Evolutionary conservation across 2,329 filamentous ascomycete species (phyloP), one percentile per base, ranked within the genome.

Genomic region (Fusarium sp.): DNA sequence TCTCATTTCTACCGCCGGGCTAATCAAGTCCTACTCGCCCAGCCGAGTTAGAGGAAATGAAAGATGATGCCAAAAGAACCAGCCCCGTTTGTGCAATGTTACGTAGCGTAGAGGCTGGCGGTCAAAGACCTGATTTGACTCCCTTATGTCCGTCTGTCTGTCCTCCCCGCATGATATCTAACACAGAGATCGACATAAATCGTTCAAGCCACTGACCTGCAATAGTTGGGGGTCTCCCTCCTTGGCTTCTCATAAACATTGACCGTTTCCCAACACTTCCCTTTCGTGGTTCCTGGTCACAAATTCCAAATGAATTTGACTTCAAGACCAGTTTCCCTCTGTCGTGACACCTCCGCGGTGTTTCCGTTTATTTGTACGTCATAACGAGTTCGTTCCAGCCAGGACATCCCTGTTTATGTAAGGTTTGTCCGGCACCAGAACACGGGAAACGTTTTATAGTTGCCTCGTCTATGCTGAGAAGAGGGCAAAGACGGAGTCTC

Each of bases 361-460:
- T 64, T 62, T 14, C 61, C 59, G 59, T 24, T 33, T 63, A 31
- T 44, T 65, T 65, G 17, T 65, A 65, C 62, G 62, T 65, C 62
- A 65, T 65, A 60, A 36, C 19, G 38, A 39, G 31, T 47, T 43
- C 19, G 34, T 19, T 31, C n/a, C 61, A 59, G 40, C 62, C 40
- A 60, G 53, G 61, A 54, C 54, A 65, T 54, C 62, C 62, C 46
- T 65, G 61, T 60, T 44, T 19, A 50, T 28, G 24, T 56, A 19
- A 22, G 28, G 28, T 36, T 51, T 19, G 31, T 61, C 33, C 28
- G 33, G 39, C 39, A 42, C 45, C 33, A 46, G 33, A 53, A 11
- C 22, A 42, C 36, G 38, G 38, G 40, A 43, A 21, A 15, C n/a
- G 38, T 40, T 7, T 19, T 40, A 21, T n/a, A 40, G n/a, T 40